Base-by-base conservation (phyloP, 2,329 filamentous ascomycete genomes). In the Fusarium redolens region DNA sequence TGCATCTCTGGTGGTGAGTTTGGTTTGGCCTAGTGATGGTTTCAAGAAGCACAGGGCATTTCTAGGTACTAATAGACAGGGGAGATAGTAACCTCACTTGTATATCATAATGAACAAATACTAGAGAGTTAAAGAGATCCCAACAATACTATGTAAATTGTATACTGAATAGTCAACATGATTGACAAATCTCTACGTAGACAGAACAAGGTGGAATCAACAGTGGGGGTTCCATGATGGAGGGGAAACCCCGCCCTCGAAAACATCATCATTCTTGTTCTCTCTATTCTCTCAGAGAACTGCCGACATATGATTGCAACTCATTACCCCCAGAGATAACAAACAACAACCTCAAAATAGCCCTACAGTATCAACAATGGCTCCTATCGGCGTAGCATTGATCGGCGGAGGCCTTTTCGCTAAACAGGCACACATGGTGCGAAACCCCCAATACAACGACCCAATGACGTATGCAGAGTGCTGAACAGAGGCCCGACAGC, bases 361-460 rank as follows among this genome's bases (percentile, higher is more conserved):
- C 35, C 30, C 55, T 54, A 55, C 30, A 45, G 40, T 28, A 48
- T 37, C 55, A 48, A 55, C 22, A 63, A 84, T 83, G 82, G 76
- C 80, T 45, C 79, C 83, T 17, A 78, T 84, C 58, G 87, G 87
- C 66, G 83, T 92, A 45, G 90, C 90, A 48, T 85, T 92, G 62
- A 86, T 92, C 59, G 90, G 90, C 41, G 87, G 88, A 69, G 90
- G 90, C 75, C 89, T 92, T 75, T 91, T 91, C 74, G 88, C 87
- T 73, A 86, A 86, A 75, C 86, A 87, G 77, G 82, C 89, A 70
- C 89, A 91, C 74, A 82, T 91, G 70, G 86, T 88, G 75, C 50
- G 81, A 75, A 54, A 38, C 38, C 50, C 38, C 43, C 37, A 55
- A 20, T 40, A 7, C 30, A 44, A 37, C 22, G 28, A 40, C 58